Conservation (phyloP, 495 filamentous ascomycete species). For the Neurospora tetraspora region DNA sequence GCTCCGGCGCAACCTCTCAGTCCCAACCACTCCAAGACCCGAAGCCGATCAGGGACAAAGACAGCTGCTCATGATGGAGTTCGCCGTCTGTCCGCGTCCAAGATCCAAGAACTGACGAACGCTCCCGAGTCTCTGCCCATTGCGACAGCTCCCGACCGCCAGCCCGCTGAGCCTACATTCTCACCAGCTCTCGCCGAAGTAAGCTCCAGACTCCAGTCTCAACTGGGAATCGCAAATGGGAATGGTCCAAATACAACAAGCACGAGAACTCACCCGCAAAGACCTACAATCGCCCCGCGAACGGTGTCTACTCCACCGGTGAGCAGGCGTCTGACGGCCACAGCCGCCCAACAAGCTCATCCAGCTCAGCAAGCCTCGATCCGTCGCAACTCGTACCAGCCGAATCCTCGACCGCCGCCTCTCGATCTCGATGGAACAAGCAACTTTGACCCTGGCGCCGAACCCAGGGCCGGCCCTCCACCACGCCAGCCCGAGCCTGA, state of each 20-base stretch:
- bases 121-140: conserved; percentile 42
- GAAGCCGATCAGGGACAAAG: conserved; percentile 25
- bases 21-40: conserved; percentile 6
- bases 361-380: conserved; percentile 11
- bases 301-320: conserved; percentile 37
- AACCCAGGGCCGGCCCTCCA: conserved; percentile 5
- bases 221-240: neutral
- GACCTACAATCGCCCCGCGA: conserved; percentile 17
- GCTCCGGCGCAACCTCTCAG: neutral
- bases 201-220: conserved; percentile 1
- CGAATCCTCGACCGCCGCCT: conserved; percentile 14
- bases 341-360: conserved; percentile 11
- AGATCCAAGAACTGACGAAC: conserved; percentile 44
- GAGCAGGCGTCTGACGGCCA: conserved; percentile 18
- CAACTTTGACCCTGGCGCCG: conserved; percentile 3
- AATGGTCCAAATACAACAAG: neutral
- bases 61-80: conserved; percentile 30
- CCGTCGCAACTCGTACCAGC: conserved; percentile 26
- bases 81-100: conserved; percentile 45
- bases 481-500: conserved; percentile 15
- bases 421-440: conserved; percentile 20
- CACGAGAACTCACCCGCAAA: neutral
- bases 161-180: conserved; percentile 18
- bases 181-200: conserved; percentile 27
- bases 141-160: conserved; percentile 19